Conservation (phyloP, 805 yeast genomes). For the Cyberlindnera euphorbiiphila region DNA sequence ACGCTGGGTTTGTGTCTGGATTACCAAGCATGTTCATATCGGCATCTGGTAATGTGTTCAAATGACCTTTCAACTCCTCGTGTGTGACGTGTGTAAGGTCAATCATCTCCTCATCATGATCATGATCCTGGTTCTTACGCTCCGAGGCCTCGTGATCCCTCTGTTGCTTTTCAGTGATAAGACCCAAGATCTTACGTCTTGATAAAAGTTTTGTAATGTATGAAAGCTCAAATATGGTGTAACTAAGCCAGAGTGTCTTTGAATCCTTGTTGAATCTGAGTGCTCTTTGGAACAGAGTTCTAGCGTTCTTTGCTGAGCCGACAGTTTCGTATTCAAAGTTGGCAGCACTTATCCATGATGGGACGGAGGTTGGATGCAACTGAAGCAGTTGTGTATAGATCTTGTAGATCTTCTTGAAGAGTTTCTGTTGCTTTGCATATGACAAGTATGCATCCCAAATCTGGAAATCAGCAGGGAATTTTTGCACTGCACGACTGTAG, state of each 20-base stretch:
- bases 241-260: slow-evolving; percentile 72
- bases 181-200: slow-evolving; percentile 77
- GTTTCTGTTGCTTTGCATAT: slow-evolving; percentile 62
- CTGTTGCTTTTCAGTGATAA: slow-evolving; percentile 72
- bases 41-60: slow-evolving; percentile 79
- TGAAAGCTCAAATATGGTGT: slow-evolving; percentile 82
- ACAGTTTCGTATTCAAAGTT: slow-evolving; percentile 88
- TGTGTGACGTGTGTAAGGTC: slow-evolving; percentile 44
- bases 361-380: slow-evolving; percentile 86
- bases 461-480: slow-evolving; percentile 71
- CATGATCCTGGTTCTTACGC: slow-evolving; percentile 28
- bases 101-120: slow-evolving; percentile 33
- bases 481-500: slow-evolving; percentile 75
- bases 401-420: slow-evolving; percentile 68
- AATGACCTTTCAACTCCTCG: slow-evolving; percentile 55
- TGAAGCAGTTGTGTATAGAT: slow-evolving; percentile 75
- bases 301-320: slow-evolving; percentile 83
- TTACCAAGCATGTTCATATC: slow-evolving; percentile 82
- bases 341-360: slow-evolving; percentile 93
- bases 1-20: slow-evolving; percentile 77
- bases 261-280: slow-evolving; percentile 79
- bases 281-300: slow-evolving; percentile 80
- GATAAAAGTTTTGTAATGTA: slow-evolving; percentile 80
- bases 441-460: slow-evolving; percentile 77
- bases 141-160: slow-evolving; percentile 38